Conservation (phyloP, 2,329 filamentous ascomycete genomes). For the Fusarium mundagurra region DNA sequence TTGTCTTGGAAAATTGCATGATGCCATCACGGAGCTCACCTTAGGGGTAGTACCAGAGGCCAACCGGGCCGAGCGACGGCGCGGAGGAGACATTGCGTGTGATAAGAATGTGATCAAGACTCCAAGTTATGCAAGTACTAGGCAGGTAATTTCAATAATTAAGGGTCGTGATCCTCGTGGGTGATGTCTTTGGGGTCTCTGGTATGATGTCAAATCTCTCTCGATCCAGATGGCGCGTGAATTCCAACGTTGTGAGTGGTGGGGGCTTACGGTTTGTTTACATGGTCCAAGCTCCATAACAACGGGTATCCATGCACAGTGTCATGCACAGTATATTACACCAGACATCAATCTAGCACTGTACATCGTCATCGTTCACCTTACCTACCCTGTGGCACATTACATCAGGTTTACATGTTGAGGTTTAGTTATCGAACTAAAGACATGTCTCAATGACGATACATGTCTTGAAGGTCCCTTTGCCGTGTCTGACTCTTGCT, state of each 20-base stretch:
- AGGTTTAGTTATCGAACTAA: not conserved
- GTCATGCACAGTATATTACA: not conserved
- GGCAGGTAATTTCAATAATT: slow-evolving; percentile 36
- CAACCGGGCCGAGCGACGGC: slow-evolving; percentile 57
- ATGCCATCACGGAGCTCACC: slow-evolving; percentile 44
- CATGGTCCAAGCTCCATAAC: slow-evolving; percentile 43
- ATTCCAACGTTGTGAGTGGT: slow-evolving; percentile 31
- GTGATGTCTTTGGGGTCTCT: slow-evolving; percentile 38
- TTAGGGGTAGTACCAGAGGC: slow-evolving; percentile 50
- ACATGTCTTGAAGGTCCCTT: not conserved
- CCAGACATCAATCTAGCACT: not conserved
- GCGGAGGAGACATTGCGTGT: slow-evolving; percentile 52
- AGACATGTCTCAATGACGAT: not conserved
- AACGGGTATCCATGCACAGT: slow-evolving; percentile 33
- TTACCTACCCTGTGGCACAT: slow-evolving; percentile 6
- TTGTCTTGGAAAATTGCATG: slow-evolving; percentile 7
- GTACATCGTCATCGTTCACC: not conserved
- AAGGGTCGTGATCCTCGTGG: slow-evolving; percentile 37
- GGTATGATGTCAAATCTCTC: slow-evolving; percentile 45
- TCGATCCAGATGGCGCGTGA: slow-evolving; percentile 34
- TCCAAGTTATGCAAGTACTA: slow-evolving; percentile 25
- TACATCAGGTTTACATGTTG: not conserved
- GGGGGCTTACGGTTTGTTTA: slow-evolving; percentile 43
- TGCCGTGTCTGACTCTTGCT: not conserved
- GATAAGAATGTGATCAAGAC: slow-evolving; percentile 19